Conservation (phyloP, 768 basidiomycete genomes). For the Phanerochaete carnosa region DNA sequence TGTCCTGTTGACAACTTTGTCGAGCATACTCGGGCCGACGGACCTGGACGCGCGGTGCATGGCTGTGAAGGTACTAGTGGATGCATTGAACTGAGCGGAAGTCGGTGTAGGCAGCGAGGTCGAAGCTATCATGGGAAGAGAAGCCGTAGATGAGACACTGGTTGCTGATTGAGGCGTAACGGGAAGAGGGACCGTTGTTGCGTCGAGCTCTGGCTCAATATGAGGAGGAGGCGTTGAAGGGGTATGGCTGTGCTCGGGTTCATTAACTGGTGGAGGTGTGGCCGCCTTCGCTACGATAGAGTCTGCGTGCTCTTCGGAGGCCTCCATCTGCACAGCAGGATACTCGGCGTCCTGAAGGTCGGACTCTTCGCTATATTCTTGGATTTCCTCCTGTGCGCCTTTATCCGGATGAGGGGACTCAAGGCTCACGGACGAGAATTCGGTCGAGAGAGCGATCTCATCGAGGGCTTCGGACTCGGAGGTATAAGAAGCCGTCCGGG, state of each 20-base stretch:
- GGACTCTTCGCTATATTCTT: constrained; percentile 5
- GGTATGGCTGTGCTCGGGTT: constrained; percentile 6
- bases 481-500: constrained; percentile 14
- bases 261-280: background rate
- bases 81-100: constrained; percentile 15
- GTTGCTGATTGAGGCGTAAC: constrained; percentile 6
- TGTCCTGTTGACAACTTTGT: constrained; percentile 81
- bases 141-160: constrained; percentile 16
- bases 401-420: constrained; percentile 12
- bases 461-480: constrained; percentile 21
- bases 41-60: constrained; percentile 49
- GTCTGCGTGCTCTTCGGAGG: constrained; percentile 6
- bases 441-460: constrained; percentile 20
- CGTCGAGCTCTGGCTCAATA: background rate
- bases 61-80: constrained; percentile 18
- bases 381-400: constrained; percentile 7
- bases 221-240: background rate
- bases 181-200: constrained; percentile 3
- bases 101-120: constrained; percentile 27
- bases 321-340: constrained; percentile 18
- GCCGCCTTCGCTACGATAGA: constrained; percentile 3
- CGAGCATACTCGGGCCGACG: constrained; percentile 64
- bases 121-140: constrained; percentile 29
- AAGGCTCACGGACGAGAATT: constrained; percentile 17
- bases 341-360: constrained; percentile 13